Base-by-base conservation (phyloP, 768 basidiomycete genomes). In the Pleurotus platypus region DNA sequence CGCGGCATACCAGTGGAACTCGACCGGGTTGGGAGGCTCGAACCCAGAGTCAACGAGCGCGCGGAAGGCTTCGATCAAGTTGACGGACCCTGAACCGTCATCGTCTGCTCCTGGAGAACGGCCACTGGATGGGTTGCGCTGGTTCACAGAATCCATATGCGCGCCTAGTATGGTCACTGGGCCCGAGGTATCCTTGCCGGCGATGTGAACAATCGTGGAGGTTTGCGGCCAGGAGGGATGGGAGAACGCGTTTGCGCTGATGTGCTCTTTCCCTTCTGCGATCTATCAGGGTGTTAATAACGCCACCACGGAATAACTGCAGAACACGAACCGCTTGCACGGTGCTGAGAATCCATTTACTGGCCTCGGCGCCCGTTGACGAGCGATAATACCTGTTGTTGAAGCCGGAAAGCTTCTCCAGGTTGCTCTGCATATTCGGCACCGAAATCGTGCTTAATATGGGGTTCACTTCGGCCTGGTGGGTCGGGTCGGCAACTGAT, bases 61-160 rank as follows among this genome's bases (percentile, higher is more conserved):
- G 38, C 77, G 65, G 61, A 74, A 70, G 27, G 70, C 73, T 63
- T 80, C 78, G 12, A 79, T 67, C 20, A 77, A 64, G 60, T 77
- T 78, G 49, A 78, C 76, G 26, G 66, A 65, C 13, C 79, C 79
- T 6, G 73, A 75, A 12, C 79, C 80, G 51, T 79, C 78, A 60
- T 80, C 80, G 49, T 81, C 79, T 0, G 75, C 76, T 49, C 81
- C 80, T 26, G 79, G 80, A 11, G 78, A 78, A 22, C 73, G 72
- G 40, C 76, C 75, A 38, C 63, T 67, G 2, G 72, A 70, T 0
- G 75, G 75, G 42, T 60, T 73, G 61, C 64, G 65, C 39, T 67
- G 66, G 60, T 77, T 78, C 61, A 74, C 73, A 5, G 72, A 77
- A 57, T 78, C 76, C 62, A 78, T 71, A 57, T 77, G 77, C 7